Base-by-base conservation (phyloP, 257 asterid genomes). In the Solanum ahanhuiri region DNA sequence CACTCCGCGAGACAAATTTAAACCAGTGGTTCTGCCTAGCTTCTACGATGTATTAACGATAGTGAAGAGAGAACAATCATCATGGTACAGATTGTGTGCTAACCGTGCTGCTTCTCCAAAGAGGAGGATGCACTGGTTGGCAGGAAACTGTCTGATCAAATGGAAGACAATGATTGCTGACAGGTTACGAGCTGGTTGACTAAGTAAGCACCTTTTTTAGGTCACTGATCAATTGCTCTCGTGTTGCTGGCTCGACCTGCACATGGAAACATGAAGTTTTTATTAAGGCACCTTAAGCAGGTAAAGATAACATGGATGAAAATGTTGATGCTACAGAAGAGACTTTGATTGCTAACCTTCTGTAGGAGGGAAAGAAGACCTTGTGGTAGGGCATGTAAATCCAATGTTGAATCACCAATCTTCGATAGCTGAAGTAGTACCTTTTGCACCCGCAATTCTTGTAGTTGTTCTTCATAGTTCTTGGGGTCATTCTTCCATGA, bases 191-290 rank as follows among this genome's bases (percentile, higher is more conserved):
- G 84, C 64, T 66, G 83, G 84, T 41, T 67, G 48, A 87, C 91
- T 90, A 90, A 57, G 87, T 87, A 63, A 95, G 92, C 39, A 89
- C 95, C 87, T 82, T 90, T 88, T 88, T 90, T 22, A 95, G 95
- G 86, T 97, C 95, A 37, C 87, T 86, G 33, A 94, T 90, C 92
- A 97, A 88, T 87, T 91, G 88, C 76, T 89, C 94, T 89, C 93
- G 91, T 14, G 86, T 17, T 2, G 96, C 89, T 83, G 95, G 93
- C 88, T 95, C 98, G 88, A 93, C 91, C 99, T 97, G 95, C 94
- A 93, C 64, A 20, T 30, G 66, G 66, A 35, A 76, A 72, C 73
- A 58, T 64, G 20, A 66, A 67, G 28, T 41, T 28, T 83, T 18
- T 66, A 41, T 33, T 4, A 17, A 17, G 33, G 75, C 69, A 60